Evolutionary conservation across 2,329 filamentous ascomycete genomes (phyloP).

Genomic region (Aspergillus phoenicis): DNA sequence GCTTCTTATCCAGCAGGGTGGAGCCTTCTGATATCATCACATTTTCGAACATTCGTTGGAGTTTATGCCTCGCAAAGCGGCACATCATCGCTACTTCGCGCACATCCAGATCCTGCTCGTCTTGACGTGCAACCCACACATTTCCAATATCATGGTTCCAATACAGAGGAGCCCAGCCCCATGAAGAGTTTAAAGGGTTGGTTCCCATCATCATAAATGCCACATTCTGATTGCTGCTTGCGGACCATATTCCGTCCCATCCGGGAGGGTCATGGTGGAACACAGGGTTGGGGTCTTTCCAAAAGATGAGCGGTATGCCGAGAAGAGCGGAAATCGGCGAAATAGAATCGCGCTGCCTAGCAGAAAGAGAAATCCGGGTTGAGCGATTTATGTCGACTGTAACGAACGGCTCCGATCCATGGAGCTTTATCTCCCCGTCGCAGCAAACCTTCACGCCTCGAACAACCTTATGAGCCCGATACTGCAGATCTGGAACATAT

Average conservation of each 20-base stretch:
- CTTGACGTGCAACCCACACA: background rate
- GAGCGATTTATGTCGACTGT: background rate
- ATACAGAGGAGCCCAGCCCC: conserved; percentile 13
- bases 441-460: conserved; percentile 9
- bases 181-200: background rate
- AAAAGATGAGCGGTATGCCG: conserved; percentile 11
- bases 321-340: conserved; percentile 12
- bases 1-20: background rate
- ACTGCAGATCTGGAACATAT: background rate
- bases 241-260: background rate
- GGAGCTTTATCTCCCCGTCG: conserved; percentile 4
- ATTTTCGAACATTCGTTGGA: background rate
- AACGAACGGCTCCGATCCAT: conserved; percentile 6
- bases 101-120: conserved; percentile 1
- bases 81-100: conserved; percentile 4
- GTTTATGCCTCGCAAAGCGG: background rate
- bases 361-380: background rate
- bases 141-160: conserved; percentile 12
- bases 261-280: conserved; percentile 1
- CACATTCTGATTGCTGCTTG: background rate
- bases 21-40: background rate
- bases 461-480: background rate
- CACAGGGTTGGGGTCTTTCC: conserved; percentile 6
- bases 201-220: conserved; percentile 14
- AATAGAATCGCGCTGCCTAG: background rate